A percentile compares a stretch with the other conserved stretches of the same genome.
These are phyloP conservation scores for Cutaneotrichosporon spelunceum DNA, from an alignment of 1,284 basidiomycete species.

Conservation along the genomic window DNA sequence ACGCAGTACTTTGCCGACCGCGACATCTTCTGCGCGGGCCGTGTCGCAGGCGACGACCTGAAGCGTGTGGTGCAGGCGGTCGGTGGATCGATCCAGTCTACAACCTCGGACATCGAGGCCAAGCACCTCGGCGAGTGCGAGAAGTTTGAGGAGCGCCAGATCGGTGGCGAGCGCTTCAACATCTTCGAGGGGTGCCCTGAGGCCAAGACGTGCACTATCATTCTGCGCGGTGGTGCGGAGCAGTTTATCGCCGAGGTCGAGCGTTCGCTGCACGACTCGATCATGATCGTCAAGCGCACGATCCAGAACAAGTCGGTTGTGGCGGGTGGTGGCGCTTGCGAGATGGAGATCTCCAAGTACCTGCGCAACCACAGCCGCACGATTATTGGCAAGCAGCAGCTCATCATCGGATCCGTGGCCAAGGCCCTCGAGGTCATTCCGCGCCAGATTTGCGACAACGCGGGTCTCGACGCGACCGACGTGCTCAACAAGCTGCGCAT, in stretches of 20 bases:
- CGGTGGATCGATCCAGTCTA: slow-evolving; percentile 91
- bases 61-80: slow-evolving; percentile 94
- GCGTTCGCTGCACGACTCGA: slow-evolving; percentile 93
- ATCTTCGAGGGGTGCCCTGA: slow-evolving; percentile 89
- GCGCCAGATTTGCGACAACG: slow-evolving; percentile 97
- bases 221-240: slow-evolving; percentile 94
- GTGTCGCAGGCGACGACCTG: slow-evolving; percentile 85
- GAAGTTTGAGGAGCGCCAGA: slow-evolving; percentile 88
- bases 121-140: slow-evolving; percentile 93
- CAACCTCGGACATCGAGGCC: slow-evolving; percentile 83
- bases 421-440: slow-evolving; percentile 97
- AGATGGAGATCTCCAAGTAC: slow-evolving; percentile 97
- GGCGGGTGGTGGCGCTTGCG: slow-evolving; percentile 94
- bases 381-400: slow-evolving; percentile 93
- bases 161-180: slow-evolving; percentile 97
- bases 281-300: slow-evolving; percentile 98
- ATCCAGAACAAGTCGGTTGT: slow-evolving; percentile 95
- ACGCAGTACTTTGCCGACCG: slow-evolving; percentile 99
- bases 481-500: slow-evolving; percentile 96
- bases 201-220: slow-evolving; percentile 96
- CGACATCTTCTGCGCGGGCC: slow-evolving; percentile 98
- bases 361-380: slow-evolving; percentile 85
- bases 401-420: slow-evolving; percentile 93
- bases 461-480: slow-evolving; percentile 95
- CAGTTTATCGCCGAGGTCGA: slow-evolving; percentile 99